Conservation (phyloP, 73 alveolate species). For the Diophrys sp. region DNA sequence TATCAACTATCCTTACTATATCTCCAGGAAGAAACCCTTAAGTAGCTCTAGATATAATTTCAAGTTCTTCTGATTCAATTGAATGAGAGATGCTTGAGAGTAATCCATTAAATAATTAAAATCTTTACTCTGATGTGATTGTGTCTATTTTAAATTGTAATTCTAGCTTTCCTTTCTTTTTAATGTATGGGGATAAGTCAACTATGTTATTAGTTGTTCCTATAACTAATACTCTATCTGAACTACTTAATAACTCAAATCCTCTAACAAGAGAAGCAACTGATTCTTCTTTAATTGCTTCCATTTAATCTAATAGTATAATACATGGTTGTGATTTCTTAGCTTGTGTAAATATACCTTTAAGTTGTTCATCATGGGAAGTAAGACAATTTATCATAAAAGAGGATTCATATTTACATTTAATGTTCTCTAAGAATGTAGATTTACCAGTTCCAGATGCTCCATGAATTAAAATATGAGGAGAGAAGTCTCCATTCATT, state of each 20-base stretch:
- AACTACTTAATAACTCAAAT: neutral
- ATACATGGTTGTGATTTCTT: slow-evolving; percentile 35
- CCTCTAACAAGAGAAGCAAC: neutral
- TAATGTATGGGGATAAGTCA: slow-evolving; percentile 60
- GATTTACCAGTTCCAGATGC: slow-evolving; percentile 60
- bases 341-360: slow-evolving; percentile 21
- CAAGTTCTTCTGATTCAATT: slow-evolving; percentile 34
- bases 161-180: slow-evolving; percentile 84
- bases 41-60: slow-evolving; percentile 44
- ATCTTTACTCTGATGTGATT: slow-evolving; percentile 52
- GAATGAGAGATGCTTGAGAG: slow-evolving; percentile 4
- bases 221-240: slow-evolving; percentile 18
- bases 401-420: slow-evolving; percentile 11
- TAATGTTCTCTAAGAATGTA: slow-evolving; percentile 11
- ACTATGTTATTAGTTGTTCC: slow-evolving; percentile 73
- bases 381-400: neutral
- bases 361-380: slow-evolving; percentile 6
- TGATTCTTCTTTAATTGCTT: slow-evolving; percentile 13
- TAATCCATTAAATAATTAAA: slow-evolving; percentile 48
- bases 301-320: slow-evolving; percentile 42
- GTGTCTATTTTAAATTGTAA: slow-evolving; percentile 60
- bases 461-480: slow-evolving; percentile 39
- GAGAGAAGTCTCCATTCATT: neutral
- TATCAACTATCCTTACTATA: slow-evolving; percentile 45
- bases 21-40: slow-evolving; percentile 71